Conservation (phyloP, 192 early-diverging fungal species). For the Backusella westeae region DNA sequence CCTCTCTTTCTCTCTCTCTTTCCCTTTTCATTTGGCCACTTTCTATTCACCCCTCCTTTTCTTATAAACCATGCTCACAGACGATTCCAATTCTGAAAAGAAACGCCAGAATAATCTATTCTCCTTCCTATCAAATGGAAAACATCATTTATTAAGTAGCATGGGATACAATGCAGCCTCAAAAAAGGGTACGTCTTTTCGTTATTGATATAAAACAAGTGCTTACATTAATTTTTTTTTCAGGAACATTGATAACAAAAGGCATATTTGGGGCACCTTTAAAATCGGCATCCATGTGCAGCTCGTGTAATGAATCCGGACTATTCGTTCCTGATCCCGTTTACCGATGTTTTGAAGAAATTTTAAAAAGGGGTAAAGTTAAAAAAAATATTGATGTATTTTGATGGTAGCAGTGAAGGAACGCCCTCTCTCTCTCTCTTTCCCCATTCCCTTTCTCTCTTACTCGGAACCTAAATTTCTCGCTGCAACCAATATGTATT, state of each 20-base stretch:
- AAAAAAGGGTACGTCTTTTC: constrained; percentile 15
- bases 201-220: background rate
- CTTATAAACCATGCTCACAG: constrained; percentile 14
- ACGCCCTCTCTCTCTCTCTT: background rate
- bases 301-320: constrained; percentile 14
- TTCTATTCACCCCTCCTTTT: background rate
- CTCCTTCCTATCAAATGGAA: constrained; percentile 18
- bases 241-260: constrained; percentile 5
- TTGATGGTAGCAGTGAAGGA: background rate
- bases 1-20: background rate
- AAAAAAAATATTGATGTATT: background rate
- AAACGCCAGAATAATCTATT: constrained; percentile 19
- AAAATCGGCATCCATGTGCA: constrained; percentile 25
- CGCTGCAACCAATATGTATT: constrained; percentile 6
- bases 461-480: background rate
- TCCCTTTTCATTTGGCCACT: background rate
- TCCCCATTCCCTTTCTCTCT: background rate
- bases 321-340: constrained; percentile 29
- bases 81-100: background rate
- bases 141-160: constrained; percentile 15
- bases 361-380: constrained; percentile 25
- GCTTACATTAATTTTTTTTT: background rate
- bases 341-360: constrained; percentile 28
- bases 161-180: background rate
- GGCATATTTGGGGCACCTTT: constrained; percentile 33